Evolutionary conservation across 179 eudicot genomes (phyloP), one percentile per base, ranked within the genome.

Genomic region (Amaranthus tricolor): DNA sequence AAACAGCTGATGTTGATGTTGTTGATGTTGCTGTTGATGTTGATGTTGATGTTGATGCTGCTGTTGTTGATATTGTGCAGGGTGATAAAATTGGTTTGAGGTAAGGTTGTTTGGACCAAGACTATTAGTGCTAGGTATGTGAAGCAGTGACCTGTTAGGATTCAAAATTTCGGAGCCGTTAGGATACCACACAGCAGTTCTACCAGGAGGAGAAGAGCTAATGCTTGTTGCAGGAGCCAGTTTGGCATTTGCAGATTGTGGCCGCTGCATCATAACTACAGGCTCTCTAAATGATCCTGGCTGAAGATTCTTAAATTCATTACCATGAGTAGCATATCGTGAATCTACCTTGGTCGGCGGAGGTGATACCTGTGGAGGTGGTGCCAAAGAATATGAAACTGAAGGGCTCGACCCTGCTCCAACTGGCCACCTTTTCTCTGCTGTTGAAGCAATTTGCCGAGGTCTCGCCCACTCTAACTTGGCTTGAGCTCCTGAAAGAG

Each of bases 261-360:
- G 88, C 65, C 95, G 83, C 81, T 94, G 97, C 94, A 94, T 89
- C 83, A 92, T 85, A 60, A 84, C 79, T 63, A 94, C 87, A 44
- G 96, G 97, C 76, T 90, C 98, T 73, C 85, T 86, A 53, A 84
- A 83, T 7, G 89, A 68, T 69, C 91, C 95, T 52, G 83, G 83
- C 76, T 90, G 94, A 51, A 82, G 80, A 68, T 71, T 84, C 88
- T 90, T 94, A 76, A 81, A 72, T 80, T 87, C 97, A 75, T 78
- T 83, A 31, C 81, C 88, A 59, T 72, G 73, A 47, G 83, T 66
- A 21, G 78, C 31, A 73, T 77, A 84, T 13, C 80, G 86, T 51
- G 86, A n/a, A 43, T 91, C 96, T 40, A 75, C 49, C 89, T 84
- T 87, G 51, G 82, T 68, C 20, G 88, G 86, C 44, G 88, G 82